These are phyloP conservation scores for Eremochloa ophiuroides DNA, from an alignment of 176 grass and related monocot genomes.

Conservation along the genomic window DNA sequence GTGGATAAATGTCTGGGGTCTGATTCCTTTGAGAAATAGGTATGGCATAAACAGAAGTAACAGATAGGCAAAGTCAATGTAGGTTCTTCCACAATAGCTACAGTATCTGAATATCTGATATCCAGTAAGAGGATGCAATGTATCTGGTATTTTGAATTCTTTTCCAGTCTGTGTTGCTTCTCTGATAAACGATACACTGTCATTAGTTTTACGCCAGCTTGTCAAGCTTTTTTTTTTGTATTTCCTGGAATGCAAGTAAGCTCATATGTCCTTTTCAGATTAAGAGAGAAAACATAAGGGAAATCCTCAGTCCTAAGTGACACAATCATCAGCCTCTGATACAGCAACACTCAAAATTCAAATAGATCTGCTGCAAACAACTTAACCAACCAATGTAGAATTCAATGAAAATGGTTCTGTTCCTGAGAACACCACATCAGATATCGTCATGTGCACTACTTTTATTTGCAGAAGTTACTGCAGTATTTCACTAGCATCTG, in stretches of 20 bases:
- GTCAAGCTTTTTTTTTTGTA: background rate
- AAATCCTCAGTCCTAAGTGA: background rate
- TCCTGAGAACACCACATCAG: background rate
- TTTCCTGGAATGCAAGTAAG: background rate
- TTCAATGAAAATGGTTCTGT: background rate
- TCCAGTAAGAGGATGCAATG: background rate
- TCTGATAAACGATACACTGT: background rate
- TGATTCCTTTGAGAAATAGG: background rate
- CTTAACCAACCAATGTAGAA: background rate
- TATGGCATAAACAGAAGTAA: background rate
- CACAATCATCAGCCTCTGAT: background rate
- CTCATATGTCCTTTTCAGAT: background rate
- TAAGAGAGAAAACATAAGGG: background rate
- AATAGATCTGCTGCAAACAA: background rate
- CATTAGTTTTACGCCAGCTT: background rate
- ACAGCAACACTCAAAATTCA: background rate
- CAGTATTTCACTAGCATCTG: background rate
- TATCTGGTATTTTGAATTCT: background rate
- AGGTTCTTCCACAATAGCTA: background rate
- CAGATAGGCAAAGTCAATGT: background rate
- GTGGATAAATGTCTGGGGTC: background rate
- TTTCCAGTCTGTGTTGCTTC: background rate
- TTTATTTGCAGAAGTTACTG: background rate
- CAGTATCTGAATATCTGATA: background rate
- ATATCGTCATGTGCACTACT: background rate